A percentile compares a stretch with the other conserved stretches of the same genome.
phyloP scores from a whole-genome alignment of 495 filamentous ascomycete species.

The Cetradonia linearis region DNA sequence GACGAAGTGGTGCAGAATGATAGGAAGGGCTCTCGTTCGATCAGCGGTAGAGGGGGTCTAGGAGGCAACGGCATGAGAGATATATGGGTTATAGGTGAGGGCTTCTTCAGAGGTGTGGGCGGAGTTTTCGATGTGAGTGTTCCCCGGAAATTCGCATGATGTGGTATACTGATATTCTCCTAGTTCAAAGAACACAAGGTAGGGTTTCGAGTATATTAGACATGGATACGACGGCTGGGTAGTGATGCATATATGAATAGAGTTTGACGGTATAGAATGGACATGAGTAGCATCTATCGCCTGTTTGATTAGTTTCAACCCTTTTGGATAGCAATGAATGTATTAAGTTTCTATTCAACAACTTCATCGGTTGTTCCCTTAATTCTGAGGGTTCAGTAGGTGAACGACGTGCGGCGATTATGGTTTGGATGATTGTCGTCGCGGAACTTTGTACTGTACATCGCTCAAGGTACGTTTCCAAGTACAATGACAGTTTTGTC shows the following conservation, averaged over 20 bases:
- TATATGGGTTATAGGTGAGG: constrained; percentile 30
- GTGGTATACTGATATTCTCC: background rate
- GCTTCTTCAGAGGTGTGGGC: constrained; percentile 28
- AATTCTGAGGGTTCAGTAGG: no score
- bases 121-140: constrained; percentile 29
- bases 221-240: background rate
- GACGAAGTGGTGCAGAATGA: constrained; percentile 20
- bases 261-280: background rate
- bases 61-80: constrained; percentile 31
- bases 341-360: background rate
- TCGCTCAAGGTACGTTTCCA: background rate
- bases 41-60: constrained; percentile 13
- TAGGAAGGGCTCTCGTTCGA: constrained; percentile 15
- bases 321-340: background rate
- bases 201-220: constrained; percentile 26
- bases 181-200: constrained; percentile 23
- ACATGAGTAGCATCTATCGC: constrained; percentile 6
- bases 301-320: background rate
- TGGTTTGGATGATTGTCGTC: no score
- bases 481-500: background rate
- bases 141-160: background rate
- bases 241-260: constrained; percentile 2
- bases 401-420: no score
- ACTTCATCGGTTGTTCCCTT: no score
- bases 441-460: background rate